These are phyloP conservation scores for Dothideomycetes sp. DNA, from an alignment of 2,329 filamentous ascomycete species.

Conservation along the genomic window DNA sequence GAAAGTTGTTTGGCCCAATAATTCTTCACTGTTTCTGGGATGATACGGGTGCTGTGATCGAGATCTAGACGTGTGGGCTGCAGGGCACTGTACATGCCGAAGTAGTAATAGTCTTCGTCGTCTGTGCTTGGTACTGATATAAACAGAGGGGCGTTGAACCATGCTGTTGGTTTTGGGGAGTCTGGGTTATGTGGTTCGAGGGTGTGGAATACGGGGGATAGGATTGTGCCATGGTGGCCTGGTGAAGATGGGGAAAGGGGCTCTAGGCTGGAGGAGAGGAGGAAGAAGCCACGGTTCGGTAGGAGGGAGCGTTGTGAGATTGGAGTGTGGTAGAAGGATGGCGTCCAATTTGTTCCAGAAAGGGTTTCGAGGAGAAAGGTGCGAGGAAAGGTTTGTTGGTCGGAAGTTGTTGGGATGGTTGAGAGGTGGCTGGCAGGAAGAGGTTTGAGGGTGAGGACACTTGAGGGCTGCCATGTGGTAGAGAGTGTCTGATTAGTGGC, in stretches of 20 bases:
- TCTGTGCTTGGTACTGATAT: too few species aligned
- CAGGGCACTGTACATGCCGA: slow-evolving; percentile 37
- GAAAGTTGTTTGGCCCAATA: slow-evolving; percentile 34
- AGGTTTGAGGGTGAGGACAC: slow-evolving; percentile 25
- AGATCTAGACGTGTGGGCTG: slow-evolving; percentile 38
- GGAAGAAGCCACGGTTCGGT: slow-evolving; percentile 33
- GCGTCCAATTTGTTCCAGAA: slow-evolving; percentile 32
- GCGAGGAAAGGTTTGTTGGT: slow-evolving; percentile 29
- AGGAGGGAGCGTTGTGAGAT: slow-evolving; percentile 21
- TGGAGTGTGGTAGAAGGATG: slow-evolving; percentile 32
- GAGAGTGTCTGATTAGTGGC: too few species aligned
- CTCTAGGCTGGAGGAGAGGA: slow-evolving; percentile 30
- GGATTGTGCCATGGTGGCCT: slow-evolving; percentile 30
- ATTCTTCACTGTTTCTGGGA: slow-evolving; percentile 31
- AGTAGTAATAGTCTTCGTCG: slow-evolving; percentile 31
- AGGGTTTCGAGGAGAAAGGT: slow-evolving; percentile 31
- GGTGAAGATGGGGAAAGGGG: slow-evolving; percentile 34
- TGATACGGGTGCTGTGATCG: slow-evolving; percentile 30
- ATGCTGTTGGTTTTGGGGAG: not conserved
- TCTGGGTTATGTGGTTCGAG: not conserved
- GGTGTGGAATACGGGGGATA: slow-evolving; percentile 3
- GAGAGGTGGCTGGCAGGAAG: slow-evolving; percentile 14
- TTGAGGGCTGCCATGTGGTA: slow-evolving; percentile 31
- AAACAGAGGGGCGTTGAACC: slow-evolving; percentile 33
- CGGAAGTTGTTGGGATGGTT: slow-evolving; percentile 19